phyloP scores from a whole-genome alignment of 2,329 filamentous ascomycete genomes.

The Aureobasidium subglaciale region DNA sequence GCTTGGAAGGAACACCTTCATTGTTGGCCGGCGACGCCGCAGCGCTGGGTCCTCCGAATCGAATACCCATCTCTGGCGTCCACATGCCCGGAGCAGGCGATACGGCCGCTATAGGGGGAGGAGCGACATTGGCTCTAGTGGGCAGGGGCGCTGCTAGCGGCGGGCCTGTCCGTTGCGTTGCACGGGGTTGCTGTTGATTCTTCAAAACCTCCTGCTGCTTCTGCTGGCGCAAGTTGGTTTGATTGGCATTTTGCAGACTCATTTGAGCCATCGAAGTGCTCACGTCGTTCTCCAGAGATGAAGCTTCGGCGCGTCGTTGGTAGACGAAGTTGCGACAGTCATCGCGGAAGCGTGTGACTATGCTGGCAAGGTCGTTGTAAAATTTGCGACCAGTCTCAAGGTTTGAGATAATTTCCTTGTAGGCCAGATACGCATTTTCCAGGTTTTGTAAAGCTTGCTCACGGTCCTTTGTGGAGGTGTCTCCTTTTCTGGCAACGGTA shows the following conservation, averaged over 20 bases:
- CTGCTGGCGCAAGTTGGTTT: constrained; percentile 38
- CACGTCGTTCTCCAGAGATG: constrained; percentile 63
- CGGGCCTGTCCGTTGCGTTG: constrained; percentile 44
- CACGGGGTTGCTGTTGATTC: constrained; percentile 27
- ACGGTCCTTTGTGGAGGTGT: constrained; percentile 62
- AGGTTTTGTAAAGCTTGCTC: constrained; percentile 81
- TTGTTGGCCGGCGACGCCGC: constrained; percentile 14
- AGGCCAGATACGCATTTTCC: constrained; percentile 88
- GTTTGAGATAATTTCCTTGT: constrained; percentile 91
- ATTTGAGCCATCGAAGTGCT: constrained; percentile 53
- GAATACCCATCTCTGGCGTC: constrained; percentile 75
- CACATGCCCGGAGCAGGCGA: constrained; percentile 53
- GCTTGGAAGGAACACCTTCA: constrained; percentile 22
- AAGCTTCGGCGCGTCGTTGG: constrained; percentile 72
- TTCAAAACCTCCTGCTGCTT: constrained; percentile 32
- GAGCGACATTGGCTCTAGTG: constrained; percentile 28
- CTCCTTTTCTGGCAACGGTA: constrained; percentile 60
- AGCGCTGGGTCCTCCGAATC: constrained; percentile 51
- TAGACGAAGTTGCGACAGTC: constrained; percentile 72
- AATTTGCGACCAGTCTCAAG: constrained; percentile 89
- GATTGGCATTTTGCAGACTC: constrained; percentile 40
- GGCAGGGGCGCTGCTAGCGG: constrained; percentile 49
- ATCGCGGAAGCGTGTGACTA: constrained; percentile 79
- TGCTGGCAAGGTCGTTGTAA: constrained; percentile 89
- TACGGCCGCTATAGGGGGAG: constrained; percentile 19